Base-by-base conservation (phyloP, 106 monocot species). In the Xerophyta viscosa region DNA sequence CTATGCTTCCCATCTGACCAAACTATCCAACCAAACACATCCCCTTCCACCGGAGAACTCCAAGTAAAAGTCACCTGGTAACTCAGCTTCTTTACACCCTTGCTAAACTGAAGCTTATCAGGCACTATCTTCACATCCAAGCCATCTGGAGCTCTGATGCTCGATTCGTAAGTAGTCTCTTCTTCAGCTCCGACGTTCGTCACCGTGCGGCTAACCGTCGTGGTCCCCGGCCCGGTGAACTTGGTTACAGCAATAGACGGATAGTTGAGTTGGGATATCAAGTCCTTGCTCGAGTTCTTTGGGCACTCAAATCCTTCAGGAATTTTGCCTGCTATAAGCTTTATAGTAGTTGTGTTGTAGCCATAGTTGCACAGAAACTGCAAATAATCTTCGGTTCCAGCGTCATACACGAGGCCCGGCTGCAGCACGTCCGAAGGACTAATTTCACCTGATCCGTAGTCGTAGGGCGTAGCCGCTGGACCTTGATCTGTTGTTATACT, bases 341-440 rank as follows among this genome's bases (percentile, higher is more conserved):
- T 72, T 37, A 91, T 78, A 1, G 37, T 74, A 8, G 69, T 46
- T 37, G 71, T n/a, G 18, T 62, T 15, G 62, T 85, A 91, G 12
- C 85, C 90, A 24, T 81, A 85, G 77, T 91, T 69, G 69, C 90
- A 91, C 17, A 91, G 69, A 41, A 91, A 91, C 20, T 62, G 77
- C 24, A 91, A 37, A 43, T 84, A 81, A 37, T 81, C 85, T 5
- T 59, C 51, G 0, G 64, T 46, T 11, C 37, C 66, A 30, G 63
- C 8, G 42, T 91, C 90, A 15, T 85, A 91, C 5, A 91, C 65
- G 10, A 85, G 70, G 15, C 90, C 90, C 0, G 85, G 75, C 37
- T 78, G 71, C 22, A 81, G 52, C 19, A 71, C 85, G 11, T 12
- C 13, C 0, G 57, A 46, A 2, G 90, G 90, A 50, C 45, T 80